Conservation (phyloP, 139 green algal species). For the Micromonas pusilla region DNA sequence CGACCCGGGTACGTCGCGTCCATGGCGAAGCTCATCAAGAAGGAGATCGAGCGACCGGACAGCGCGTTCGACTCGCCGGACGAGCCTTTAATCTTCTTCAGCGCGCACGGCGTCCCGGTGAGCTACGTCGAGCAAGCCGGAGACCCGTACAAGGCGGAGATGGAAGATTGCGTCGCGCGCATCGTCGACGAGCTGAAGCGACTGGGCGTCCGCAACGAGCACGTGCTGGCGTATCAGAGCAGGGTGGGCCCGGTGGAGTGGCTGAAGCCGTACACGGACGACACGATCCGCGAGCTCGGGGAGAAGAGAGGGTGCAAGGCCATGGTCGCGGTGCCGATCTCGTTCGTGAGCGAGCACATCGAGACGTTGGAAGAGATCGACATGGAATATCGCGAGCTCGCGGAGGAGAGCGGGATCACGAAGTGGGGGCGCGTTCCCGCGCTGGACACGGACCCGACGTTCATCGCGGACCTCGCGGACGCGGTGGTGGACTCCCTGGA, state of each 20-base stretch:
- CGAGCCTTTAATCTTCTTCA: conserved; percentile 83
- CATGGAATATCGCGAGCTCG: conserved; percentile 89
- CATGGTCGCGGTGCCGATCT: conserved; percentile 92
- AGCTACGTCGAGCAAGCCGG: conserved; percentile 89
- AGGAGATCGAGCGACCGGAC: conserved; percentile 28
- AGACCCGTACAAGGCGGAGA: conserved; percentile 97
- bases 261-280: conserved; percentile 97
- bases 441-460: conserved; percentile 80
- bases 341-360: conserved; percentile 98
- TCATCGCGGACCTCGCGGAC: conserved; percentile 94
- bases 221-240: conserved; percentile 96
- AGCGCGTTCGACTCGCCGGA: neutral
- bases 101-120: conserved; percentile 91
- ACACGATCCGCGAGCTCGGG: conserved; percentile 82
- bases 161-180: conserved; percentile 95
- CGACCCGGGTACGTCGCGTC: conserved; percentile 83
- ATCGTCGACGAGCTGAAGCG: conserved; percentile 79
- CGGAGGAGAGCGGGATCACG: conserved; percentile 66
- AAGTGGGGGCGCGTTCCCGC: conserved; percentile 93
- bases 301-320: conserved; percentile 48
- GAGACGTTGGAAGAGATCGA: conserved; percentile 99
- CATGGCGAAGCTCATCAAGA: conserved; percentile 90
- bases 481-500: conserved; percentile 82
- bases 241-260: conserved; percentile 94
- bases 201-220: conserved; percentile 64